phyloP scores from a whole-genome alignment of 345 rosid genomes.

The Salix koriyanagi region DNA sequence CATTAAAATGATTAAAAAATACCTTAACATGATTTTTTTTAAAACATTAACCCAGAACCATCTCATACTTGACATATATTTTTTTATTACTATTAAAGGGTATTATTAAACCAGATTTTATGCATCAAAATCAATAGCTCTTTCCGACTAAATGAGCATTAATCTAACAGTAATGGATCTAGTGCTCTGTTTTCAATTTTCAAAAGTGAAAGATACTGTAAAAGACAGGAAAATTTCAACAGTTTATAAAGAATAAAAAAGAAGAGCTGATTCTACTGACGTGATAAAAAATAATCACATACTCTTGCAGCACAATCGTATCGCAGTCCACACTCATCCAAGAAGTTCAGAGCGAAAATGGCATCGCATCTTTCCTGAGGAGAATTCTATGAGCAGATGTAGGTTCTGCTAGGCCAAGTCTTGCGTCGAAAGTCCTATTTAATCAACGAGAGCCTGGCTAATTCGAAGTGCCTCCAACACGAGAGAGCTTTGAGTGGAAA shows the following conservation, averaged over 20 bases:
- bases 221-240: neutral
- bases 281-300: neutral
- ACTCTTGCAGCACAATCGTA: neutral
- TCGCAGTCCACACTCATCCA: neutral
- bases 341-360: neutral
- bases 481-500: constrained; percentile 62
- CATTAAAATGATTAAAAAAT: too few species aligned
- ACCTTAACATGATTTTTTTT: too few species aligned
- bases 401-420: neutral
- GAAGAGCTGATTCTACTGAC: neutral
- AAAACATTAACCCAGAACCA: too few species aligned
- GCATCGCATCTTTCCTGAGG: neutral
- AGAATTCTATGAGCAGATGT: neutral
- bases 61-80: too few species aligned
- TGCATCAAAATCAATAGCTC: too few species aligned
- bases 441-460: neutral
- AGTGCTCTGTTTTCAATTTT: too few species aligned
- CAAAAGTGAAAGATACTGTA: too few species aligned
- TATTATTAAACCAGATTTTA: too few species aligned
- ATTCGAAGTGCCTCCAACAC: neutral
- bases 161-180: too few species aligned
- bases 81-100: too few species aligned
- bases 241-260: too few species aligned
- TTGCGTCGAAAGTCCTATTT: neutral
- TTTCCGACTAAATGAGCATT: too few species aligned